Conservation (phyloP, 768 basidiomycete species). For the Boletus rufocinnamomeus region DNA sequence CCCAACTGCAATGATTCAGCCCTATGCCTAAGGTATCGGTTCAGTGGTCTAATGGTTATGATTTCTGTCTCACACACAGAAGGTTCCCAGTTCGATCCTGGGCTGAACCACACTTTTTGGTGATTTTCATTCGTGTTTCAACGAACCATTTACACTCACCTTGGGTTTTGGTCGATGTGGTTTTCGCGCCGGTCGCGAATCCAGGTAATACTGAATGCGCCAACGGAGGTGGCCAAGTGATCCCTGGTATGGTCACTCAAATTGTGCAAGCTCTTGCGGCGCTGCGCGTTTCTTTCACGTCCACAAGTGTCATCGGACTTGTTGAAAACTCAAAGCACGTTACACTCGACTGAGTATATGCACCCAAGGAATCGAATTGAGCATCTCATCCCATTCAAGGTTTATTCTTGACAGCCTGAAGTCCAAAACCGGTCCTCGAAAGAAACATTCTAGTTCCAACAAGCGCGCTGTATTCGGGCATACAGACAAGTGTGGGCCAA, state of each 20-base stretch:
- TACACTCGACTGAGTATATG: too few species aligned
- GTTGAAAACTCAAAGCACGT: neutral
- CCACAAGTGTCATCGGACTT: neutral
- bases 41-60: slow-evolving; percentile 52
- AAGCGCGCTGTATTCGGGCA: neutral
- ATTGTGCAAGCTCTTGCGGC: neutral
- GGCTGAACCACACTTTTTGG: slow-evolving; percentile 37
- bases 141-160: neutral
- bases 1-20: neutral
- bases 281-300: neutral
- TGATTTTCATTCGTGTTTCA: neutral
- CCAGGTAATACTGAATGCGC: neutral
- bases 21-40: slow-evolving; percentile 6
- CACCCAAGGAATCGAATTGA: neutral
- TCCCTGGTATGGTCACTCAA: neutral
- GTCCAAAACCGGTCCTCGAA: neutral
- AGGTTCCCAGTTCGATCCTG: slow-evolving; percentile 51
- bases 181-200: neutral
- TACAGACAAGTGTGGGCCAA: neutral
- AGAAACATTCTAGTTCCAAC: neutral
- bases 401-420: neutral
- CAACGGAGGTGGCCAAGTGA: neutral
- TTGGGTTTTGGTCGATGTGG: too few species aligned
- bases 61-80: slow-evolving; percentile 53
- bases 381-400: neutral